Evolutionary conservation across 2,329 filamentous ascomycete genomes (phyloP).

Genomic region (Aureobasidium sp.): DNA sequence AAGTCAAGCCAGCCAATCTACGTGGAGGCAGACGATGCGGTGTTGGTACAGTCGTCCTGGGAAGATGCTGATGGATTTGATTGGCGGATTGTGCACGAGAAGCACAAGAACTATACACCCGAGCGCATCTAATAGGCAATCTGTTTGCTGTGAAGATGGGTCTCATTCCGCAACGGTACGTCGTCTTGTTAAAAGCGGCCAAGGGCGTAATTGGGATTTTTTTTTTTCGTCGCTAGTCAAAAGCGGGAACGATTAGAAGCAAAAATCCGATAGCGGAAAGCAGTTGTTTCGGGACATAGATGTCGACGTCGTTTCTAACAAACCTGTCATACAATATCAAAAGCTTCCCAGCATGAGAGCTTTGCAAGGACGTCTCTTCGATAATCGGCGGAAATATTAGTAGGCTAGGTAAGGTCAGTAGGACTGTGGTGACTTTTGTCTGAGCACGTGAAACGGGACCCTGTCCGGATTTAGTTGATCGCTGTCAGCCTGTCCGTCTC

Average conservation of each 20-base stretch:
- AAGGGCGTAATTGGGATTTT: not conserved
- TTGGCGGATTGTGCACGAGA: no score
- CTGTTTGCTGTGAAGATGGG: not conserved
- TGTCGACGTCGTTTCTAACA: no score
- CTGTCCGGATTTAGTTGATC: no score
- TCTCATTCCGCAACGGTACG: not conserved
- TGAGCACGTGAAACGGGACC: not conserved
- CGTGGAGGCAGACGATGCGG: not conserved
- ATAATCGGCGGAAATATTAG: no score
- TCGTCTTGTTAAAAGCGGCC: not conserved
- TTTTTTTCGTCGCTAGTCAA: conserved; percentile 7
- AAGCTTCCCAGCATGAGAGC: no score
- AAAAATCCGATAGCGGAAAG: conserved; percentile 10
- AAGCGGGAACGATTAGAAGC: conserved; percentile 1
- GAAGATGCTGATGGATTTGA: not conserved
- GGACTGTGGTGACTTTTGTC: not conserved
- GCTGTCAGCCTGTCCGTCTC: no score
- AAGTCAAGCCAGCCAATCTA: conserved; percentile 1
- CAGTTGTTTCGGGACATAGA: not conserved
- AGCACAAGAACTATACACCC: not conserved
- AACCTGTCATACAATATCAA: no score
- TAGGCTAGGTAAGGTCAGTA: no score
- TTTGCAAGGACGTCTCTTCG: not conserved
- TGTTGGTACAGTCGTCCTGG: not conserved
- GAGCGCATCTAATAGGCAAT: not conserved